Base-by-base conservation (phyloP, 352 stramenopile genomes). In the Phytopythium chamaehyphon region DNA sequence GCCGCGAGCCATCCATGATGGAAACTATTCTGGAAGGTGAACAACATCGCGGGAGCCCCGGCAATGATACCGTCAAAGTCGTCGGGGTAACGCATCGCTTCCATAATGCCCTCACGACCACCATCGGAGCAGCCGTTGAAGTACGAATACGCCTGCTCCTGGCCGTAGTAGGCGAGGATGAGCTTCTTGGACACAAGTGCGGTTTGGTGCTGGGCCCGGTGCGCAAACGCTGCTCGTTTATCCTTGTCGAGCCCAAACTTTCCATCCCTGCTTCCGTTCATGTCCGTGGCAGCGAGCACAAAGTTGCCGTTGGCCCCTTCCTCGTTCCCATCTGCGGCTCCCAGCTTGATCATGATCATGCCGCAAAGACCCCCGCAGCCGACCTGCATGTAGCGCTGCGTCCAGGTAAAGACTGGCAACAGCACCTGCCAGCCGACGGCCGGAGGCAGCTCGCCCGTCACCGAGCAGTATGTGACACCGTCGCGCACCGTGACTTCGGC, bases 61-160 rank as follows among this genome's bases (percentile, higher is more conserved):
- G 61, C 65, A 39, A 74, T 42, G 38, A 74, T 68, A 18, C 65
- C 65, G 22, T 74, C 50, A 21, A 71, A 71, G 48, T 74, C 65
- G 23, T 61, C 58, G 14, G 65, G 65, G 49, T 64, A 74, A 1
- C 64, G 61, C 7, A 73, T 37, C 2, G 61, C 61, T 33, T 74
- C 65, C 65, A 74, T 74, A 2, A 74, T 57, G 10, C 42, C 65
- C 44, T 71, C 61, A n/a, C 61, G 65, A 12, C 65, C 57, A 23
- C 65, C 58, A 23, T 74, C 65, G 5, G 65, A 74, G 40, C 61
- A 74, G 31, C 65, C 61, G 21, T 67, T 74, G 47, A 76, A 76
- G 61, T 73, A 73, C 22, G 67, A 73, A 28, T 71, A 73, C 35
- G 22, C 36, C 18, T 52, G 52, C 9, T 54, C 52, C 48, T 73